Evolutionary conservation across 2,329 filamentous ascomycete species (phyloP), one percentile per base, ranked within the genome.

Genomic region (Dactylellina parvicollis): DNA sequence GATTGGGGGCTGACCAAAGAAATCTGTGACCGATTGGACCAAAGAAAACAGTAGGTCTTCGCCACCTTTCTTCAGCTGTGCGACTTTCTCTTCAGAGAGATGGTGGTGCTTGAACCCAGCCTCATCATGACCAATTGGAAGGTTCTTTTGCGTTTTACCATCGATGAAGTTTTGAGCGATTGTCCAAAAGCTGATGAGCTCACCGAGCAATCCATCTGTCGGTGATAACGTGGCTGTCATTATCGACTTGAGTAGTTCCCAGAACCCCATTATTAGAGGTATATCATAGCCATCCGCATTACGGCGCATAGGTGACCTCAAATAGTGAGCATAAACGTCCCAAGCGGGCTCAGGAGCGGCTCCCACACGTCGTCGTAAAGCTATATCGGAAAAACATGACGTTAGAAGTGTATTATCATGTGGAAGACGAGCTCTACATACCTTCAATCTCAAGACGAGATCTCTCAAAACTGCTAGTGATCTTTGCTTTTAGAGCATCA

Each of bases 181-280:
- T 76, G 96, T 91, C 92, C 94, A 97, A 80, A 96, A 98, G 75
- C 96, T 92, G 16, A 96, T 82, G 1, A 98, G 86, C 80, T 99
- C 95, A 0, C 92, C 92, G 4, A 99, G 83, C 14, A 98, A 85
- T 2, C 95, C 95, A 75, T 89, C 88, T 4, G 88, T 83, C 4
- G 84, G 82, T 0, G 92, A 93, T 0, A 99, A 83, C 38, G 99
- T 84, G 42, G 86, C 87, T 8, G 83, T 88, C 72, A 98, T 80
- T 75, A 92, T 95, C 0, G 86, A 83, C 70, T 92, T 83, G 75
- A 96, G 88, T 79, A 93, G 92, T 78, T 97, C 93, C 95, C 95
- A 99, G 72, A 98, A 86, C 76, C 96, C 92, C 75, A 96, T 86
- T 12, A 97, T 86, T 49, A 94, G 89, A 1, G 89, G 82, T 0